Base-by-base conservation (phyloP, 352 stramenopile species). In the Globisporangium cystogenes region DNA sequence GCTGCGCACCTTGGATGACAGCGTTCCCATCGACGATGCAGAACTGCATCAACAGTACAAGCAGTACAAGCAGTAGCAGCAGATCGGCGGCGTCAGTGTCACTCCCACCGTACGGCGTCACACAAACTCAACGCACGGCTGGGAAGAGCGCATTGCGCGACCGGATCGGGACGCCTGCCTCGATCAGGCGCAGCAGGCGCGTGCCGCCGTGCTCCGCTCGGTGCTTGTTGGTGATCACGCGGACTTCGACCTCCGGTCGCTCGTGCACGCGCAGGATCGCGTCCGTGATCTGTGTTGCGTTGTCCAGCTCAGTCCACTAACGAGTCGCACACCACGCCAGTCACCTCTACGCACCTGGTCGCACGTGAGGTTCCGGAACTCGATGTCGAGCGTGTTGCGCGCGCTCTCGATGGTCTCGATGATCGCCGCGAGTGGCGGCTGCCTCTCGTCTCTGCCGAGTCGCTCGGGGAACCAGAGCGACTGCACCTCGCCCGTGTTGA, bases 331-430 rank as follows among this genome's bases (percentile, higher is more conserved):
- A 37, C 33, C 11, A 37, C 33, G 12, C 33, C 4, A 10, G 4
- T 18, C 7, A 1, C 33, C 16, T 4, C 11, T 0, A 12, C 37
- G 4, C 37, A 43, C 37, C 37, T 43, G 16, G 16, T 43, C n/a
- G 37, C 37, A 43, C 37, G 37, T 43, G 37, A 43, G 37, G 16
- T 43, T 23, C 16, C 37, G n/a, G 18, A 43, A 43, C 37, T 43
- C 37, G n/a, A 43, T 23, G 37, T 43, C 37, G 37, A 43, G 16
- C 5, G 1, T 43, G 16, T 23, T 20, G n/a, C 37, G 37, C n/a
- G 37, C 43, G 43, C 43, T 49, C 37, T 43, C 37, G n/a, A 43
- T 23, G 37, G 16, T 23, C 18, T 20, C 37, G 37, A 43, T 43
- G 37, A 43, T 43, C 37, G 37, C n/a, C 12, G n/a, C 5, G 4